Evolutionary conservation across 169 alveolate species (phyloP), one percentile per base, ranked within the genome.

Genomic region (Cryptosporidium ryanae): DNA sequence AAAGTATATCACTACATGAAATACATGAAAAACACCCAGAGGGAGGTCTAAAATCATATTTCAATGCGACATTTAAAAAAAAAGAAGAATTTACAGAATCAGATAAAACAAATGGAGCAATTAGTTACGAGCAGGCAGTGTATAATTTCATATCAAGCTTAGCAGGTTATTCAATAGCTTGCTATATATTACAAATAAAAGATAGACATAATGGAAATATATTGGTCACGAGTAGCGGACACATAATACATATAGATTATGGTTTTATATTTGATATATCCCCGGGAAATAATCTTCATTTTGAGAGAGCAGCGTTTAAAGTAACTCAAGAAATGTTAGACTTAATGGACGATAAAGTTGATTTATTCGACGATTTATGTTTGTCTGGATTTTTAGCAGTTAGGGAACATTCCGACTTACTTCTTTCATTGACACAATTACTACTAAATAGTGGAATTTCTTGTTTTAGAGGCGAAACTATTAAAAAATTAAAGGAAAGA

Each of bases 161-260:
- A 52, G 98, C 99, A 4, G 99, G 98, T 2, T 97, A 97, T 89
- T 94, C 97, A 4, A 91, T 97, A 15, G 95, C 96, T 31, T 93
- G 96, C 83, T 97, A 95, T 71, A 93, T 95, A 25, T 82, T 94
- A 18, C 96, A 96, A 94, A 96, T 96, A n/a, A 98, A 98, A 84
- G 98, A 96, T 66, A 89, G 99, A 59, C 98, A 97, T 92, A 97
- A 97, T 92, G 99, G 99, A 8, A 98, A 98, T 92, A 96, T 98
- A 67, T 89, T 98, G 90, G 91, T 98, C 23, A 95, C 97, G 66
- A 94, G 92, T 27, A 89, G 83, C 43, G 99, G 99, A 0, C 98
- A 96, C 84, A 83, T 98, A 55, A 93, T 97, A 38, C 99, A 98
- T 92, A 98, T 98, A 59, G 99, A 98, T 92, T 98, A 96, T 84